A percentile compares a stretch with the other conserved stretches of the same genome.
These are phyloP conservation scores for Cryptococcus sp. DNA, from an alignment of 1,284 basidiomycete genomes.

Conservation along the genomic window DNA sequence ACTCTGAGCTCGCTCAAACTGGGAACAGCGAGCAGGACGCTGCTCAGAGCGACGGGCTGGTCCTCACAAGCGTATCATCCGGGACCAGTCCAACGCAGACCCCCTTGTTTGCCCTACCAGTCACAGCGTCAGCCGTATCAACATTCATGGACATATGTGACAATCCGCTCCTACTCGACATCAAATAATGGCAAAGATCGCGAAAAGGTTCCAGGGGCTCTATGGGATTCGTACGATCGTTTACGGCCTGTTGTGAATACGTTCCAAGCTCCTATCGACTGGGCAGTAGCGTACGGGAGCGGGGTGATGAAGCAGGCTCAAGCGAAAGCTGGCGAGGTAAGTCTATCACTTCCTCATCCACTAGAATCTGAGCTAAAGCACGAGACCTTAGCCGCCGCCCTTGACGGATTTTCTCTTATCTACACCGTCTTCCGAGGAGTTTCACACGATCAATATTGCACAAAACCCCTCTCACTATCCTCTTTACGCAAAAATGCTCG, in stretches of 20 bases:
- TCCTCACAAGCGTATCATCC: no score
- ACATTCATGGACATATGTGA: no score
- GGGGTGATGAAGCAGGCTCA: constrained; percentile 52
- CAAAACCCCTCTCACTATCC: constrained; percentile 90
- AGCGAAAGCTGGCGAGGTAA: constrained; percentile 31
- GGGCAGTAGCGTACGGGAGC: constrained; percentile 52
- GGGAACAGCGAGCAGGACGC: not conserved
- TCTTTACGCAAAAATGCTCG: constrained; percentile 74
- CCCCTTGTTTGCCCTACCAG: no score
- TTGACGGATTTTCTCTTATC: constrained; percentile 97
- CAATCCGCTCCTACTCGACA: no score
- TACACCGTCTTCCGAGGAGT: constrained; percentile 85
- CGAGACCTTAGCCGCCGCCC: constrained; percentile 53
- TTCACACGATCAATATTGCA: constrained; percentile 91
- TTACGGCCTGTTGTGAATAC: constrained; percentile 41
- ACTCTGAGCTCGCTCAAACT: not conserved
- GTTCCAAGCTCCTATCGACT: constrained; percentile 42
- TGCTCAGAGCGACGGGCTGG: no score
- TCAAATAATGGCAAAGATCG: no score
- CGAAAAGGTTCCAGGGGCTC: not conserved
- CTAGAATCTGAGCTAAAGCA: not conserved
- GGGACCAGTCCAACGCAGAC: no score
- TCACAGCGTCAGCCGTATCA: no score
- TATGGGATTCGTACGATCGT: constrained; percentile 27
- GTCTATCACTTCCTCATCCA: constrained; percentile 4